Conservation (phyloP, 345 rosid genomes). For the Toxicodendron radicans region DNA sequence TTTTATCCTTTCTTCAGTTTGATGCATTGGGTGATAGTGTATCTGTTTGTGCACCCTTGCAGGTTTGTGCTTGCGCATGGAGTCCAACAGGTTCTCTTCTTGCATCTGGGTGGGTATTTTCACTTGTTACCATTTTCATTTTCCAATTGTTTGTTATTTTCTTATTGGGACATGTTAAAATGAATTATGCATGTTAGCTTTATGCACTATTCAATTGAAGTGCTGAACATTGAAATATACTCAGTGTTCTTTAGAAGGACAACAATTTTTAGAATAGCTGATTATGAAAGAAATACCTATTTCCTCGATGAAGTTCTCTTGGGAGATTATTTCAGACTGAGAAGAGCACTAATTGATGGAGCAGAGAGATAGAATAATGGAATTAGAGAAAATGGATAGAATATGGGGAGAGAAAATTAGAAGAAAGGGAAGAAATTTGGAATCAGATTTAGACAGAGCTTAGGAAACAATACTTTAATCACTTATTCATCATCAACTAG, state of each 20-base stretch:
- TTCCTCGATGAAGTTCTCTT: background rate
- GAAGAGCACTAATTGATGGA: too few relatives aligned
- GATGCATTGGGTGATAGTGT: background rate
- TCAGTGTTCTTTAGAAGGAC: background rate
- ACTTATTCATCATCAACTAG: too few relatives aligned
- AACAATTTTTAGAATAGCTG: background rate
- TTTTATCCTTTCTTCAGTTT: background rate
- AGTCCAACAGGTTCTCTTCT: conserved; percentile 97
- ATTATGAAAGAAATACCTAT: background rate
- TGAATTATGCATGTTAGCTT: background rate
- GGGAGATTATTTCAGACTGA: background rate
- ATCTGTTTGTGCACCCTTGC: conserved; percentile 17
- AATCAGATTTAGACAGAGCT: too few relatives aligned
- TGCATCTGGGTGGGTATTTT: conserved; percentile 88
- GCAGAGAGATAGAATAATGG: too few relatives aligned
- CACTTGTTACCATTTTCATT: background rate
- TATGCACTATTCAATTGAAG: background rate
- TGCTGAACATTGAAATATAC: conserved; percentile 10
- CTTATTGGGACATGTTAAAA: background rate
- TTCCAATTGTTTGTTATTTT: background rate
- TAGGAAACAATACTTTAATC: too few relatives aligned
- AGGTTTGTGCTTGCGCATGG: conserved; percentile 99
- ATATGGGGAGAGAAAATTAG: too few relatives aligned
- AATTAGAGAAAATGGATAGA: too few relatives aligned
- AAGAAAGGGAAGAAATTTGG: too few relatives aligned